These are phyloP conservation scores for Oropetium thomaeum DNA, from an alignment of 176 grass and related monocot species.

Conservation along the genomic window DNA sequence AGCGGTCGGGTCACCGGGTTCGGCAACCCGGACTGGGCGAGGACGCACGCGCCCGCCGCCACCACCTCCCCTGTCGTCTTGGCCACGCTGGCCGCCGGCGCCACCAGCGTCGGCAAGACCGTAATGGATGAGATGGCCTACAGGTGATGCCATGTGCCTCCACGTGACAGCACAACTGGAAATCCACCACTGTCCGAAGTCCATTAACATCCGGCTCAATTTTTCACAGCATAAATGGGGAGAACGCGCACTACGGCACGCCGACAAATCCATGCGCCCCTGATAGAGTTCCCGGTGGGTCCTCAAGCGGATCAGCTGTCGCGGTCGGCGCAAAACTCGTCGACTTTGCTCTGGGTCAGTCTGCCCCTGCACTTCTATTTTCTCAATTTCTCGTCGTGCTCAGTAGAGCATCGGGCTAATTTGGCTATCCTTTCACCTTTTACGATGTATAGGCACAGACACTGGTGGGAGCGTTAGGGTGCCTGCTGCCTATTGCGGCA, in stretches of 20 bases:
- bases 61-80: conserved; percentile 69
- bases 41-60: conserved; percentile 55
- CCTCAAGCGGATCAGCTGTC: conserved; percentile 85
- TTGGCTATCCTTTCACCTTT: not conserved
- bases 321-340: conserved; percentile 69
- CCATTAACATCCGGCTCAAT: not conserved
- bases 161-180: not conserved
- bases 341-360: conserved; percentile 69
- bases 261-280: conserved; percentile 75
- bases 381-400: not conserved
- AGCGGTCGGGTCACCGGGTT: conserved; percentile 61
- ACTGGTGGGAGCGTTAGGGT: conserved; percentile 89
- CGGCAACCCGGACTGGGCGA: conserved; percentile 74
- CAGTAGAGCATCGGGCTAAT: not conserved
- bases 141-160: conserved; percentile 15
- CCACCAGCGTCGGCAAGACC: conserved; percentile 68
- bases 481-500: conserved; percentile 79
- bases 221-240: conserved; percentile 69
- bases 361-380: not conserved
- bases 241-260: conserved; percentile 88
- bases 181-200: not conserved
- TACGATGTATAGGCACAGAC: conserved; percentile 64
- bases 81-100: conserved; percentile 60
- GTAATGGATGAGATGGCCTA: conserved; percentile 98
- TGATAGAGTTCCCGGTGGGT: conserved; percentile 74